Evolutionary conservation across 805 yeast species (phyloP).

Genomic region (Jamesozyma gamospora): DNA sequence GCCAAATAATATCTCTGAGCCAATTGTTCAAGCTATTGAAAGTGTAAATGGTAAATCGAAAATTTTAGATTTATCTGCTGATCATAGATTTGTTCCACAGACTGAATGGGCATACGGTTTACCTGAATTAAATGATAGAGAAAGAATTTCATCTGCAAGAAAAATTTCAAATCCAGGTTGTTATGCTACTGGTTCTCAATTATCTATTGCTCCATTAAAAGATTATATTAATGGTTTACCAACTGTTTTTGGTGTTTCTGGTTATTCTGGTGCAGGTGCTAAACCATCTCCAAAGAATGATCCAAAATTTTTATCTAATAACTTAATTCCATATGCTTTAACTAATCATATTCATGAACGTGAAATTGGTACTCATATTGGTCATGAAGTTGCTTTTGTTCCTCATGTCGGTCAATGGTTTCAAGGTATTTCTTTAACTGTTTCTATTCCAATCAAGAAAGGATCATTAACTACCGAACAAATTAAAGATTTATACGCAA

Average conservation of each 20-base stretch:
- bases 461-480: conserved; percentile 67
- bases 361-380: conserved; percentile 77
- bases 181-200: conserved; percentile 97
- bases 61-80: conserved; percentile 89
- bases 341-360: conserved; percentile 96
- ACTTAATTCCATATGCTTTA: conserved; percentile 87
- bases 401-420: conserved; percentile 99
- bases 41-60: conserved; percentile 61
- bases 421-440: conserved; percentile 93
- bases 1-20: conserved; percentile 94
- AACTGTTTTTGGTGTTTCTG: conserved; percentile 87
- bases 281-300: conserved; percentile 97
- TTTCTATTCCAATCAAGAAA: conserved; percentile 74
- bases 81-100: conserved; percentile 83
- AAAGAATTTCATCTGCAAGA: conserved; percentile 54
- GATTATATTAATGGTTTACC: conserved; percentile 65
- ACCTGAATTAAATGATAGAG: conserved; percentile 79
- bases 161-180: conserved; percentile 97
- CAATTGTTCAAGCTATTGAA: conserved; percentile 73
- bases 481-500: conserved; percentile 65
- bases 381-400: conserved; percentile 71
- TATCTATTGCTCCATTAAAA: conserved; percentile 80
- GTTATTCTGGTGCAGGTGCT: conserved; percentile 98
- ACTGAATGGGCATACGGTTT: conserved; percentile 90
- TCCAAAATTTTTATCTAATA: conserved; percentile 58